These are phyloP conservation scores for Periconia sp. DNA, from an alignment of 2,329 filamentous ascomycete species.

Conservation along the genomic window DNA sequence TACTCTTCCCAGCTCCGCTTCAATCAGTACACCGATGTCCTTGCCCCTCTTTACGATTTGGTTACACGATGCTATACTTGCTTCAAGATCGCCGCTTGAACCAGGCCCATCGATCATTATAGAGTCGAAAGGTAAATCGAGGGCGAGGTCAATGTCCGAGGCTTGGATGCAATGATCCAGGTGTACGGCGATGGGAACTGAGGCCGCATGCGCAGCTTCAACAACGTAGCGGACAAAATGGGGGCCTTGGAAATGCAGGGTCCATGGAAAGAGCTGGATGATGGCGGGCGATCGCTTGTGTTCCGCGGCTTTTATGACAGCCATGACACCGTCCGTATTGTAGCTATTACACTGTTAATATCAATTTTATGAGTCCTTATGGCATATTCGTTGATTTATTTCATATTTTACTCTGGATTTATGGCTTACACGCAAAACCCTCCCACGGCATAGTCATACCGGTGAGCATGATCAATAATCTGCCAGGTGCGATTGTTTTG, in stretches of 20 bases:
- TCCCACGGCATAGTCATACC: not conserved
- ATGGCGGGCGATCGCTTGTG: conserved; percentile 11
- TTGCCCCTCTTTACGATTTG: conserved; percentile 63
- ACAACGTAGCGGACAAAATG: conserved; percentile 42
- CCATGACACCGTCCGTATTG: conserved; percentile 17
- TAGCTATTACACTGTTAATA: conserved; percentile 2
- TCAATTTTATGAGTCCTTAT: not conserved
- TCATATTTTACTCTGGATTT: not conserved
- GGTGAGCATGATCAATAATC: not conserved
- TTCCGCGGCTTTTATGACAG: conserved; percentile 16
- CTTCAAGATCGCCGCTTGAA: conserved; percentile 57
- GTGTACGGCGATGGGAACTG: conserved; percentile 44
- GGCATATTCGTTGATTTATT: not conserved
- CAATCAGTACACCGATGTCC: conserved; percentile 62
- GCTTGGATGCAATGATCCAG: conserved; percentile 47
- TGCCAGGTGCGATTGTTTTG: not conserved
- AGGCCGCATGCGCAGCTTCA: conserved; percentile 39
- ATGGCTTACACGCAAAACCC: not conserved
- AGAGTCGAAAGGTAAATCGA: conserved; percentile 58
- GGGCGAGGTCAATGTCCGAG: conserved; percentile 37
- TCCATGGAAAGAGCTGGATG: conserved; percentile 19
- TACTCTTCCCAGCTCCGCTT: conserved; percentile 68
- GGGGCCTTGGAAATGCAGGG: conserved; percentile 10
- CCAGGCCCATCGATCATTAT: conserved; percentile 76
- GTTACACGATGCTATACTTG: conserved; percentile 63